A percentile compares a stretch with the other conserved stretches of the same genome.
phyloP scores from a whole-genome alignment of 129 eudicot species.

The Tagetes patula region DNA sequence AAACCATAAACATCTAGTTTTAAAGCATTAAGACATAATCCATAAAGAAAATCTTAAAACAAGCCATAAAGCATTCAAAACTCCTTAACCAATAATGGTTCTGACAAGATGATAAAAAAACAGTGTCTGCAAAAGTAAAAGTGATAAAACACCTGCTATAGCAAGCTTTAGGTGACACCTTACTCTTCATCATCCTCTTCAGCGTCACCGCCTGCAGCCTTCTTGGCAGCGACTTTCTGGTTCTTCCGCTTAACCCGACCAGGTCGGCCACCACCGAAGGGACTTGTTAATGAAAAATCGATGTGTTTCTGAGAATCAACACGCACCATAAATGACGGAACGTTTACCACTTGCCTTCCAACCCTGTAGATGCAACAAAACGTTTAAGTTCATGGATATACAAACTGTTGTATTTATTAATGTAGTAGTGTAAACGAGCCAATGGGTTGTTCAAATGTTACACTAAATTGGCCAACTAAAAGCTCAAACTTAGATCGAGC shows the following conservation, averaged over 20 bases:
- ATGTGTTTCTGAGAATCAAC: constrained; percentile 71
- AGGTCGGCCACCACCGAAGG: constrained; percentile 75
- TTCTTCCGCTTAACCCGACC: constrained; percentile 81
- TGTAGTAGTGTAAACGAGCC: too few relatives aligned
- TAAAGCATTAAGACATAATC: constrained; percentile 3
- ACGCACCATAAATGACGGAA: constrained; percentile 69
- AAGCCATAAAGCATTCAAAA: background rate
- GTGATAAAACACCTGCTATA: background rate
- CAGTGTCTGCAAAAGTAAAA: background rate
- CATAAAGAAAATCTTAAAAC: background rate
- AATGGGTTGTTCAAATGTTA: too few relatives aligned
- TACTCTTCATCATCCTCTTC: constrained; percentile 75
- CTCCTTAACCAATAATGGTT: constrained; percentile 6
- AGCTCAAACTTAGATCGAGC: too few relatives aligned
- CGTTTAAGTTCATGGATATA: too few relatives aligned
- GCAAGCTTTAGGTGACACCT: background rate
- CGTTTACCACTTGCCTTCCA: constrained; percentile 79
- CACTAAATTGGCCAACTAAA: too few relatives aligned
- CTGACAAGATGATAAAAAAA: background rate
- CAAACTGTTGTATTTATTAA: too few relatives aligned
- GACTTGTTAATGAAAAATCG: constrained; percentile 76
- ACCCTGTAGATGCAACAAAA: constrained; percentile 41
- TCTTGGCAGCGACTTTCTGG: constrained; percentile 77
- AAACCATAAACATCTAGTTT: background rate
- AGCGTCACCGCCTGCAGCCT: constrained; percentile 72